Base-by-base conservation (phyloP, 495 filamentous ascomycete species). In the Penicillium arizonense region DNA sequence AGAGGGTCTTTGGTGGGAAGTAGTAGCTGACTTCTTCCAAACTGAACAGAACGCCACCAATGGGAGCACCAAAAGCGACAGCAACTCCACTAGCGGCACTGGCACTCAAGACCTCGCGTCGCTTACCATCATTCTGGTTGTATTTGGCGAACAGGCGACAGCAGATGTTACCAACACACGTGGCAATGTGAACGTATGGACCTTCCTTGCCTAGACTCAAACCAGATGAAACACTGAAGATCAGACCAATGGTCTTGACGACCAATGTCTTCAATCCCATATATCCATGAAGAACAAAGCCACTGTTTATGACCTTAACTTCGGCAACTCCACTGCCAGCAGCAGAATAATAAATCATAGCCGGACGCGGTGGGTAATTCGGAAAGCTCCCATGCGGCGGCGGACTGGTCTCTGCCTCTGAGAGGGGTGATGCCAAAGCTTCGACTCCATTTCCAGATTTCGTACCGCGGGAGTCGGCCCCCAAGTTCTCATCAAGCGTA, bases 1-100 rank as follows among this genome's bases (percentile, higher is more conserved):
- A 98, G 3, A 98, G 82, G 3, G 93, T 97, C 72, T 98, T 97
- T n/a, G 94, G 89, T 4, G 93, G 94, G 69, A 97, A 97, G 66
- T 96, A 98, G 68, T 98, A 98, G 67, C 80, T 88, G 62, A 96
- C 90, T 78, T 97, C 93, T 70, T 97, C 93, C 21, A 97, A 72
- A 48, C 91, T 90, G 68, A 97, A 97, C 7, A 97, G 79, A 12
- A 97, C 93, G 34, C 93, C 93, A 9, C 90, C 90, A 44, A 97
- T 87, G 10, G 93, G 93, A 2, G 93, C 91, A 23, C 93, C 93
- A 67, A 97, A 97, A 18, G 93, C 93, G 14, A 97, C 93, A 13
- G 91, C 90, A 26, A 97, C 93, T 57, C 93, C 93, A 44, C 89
- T 90, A 5, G 93, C 92, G 5, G 93, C 92, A 44, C 89, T 90